Conservation (phyloP, 768 basidiomycete species). For the Pleurotus eryngii region DNA sequence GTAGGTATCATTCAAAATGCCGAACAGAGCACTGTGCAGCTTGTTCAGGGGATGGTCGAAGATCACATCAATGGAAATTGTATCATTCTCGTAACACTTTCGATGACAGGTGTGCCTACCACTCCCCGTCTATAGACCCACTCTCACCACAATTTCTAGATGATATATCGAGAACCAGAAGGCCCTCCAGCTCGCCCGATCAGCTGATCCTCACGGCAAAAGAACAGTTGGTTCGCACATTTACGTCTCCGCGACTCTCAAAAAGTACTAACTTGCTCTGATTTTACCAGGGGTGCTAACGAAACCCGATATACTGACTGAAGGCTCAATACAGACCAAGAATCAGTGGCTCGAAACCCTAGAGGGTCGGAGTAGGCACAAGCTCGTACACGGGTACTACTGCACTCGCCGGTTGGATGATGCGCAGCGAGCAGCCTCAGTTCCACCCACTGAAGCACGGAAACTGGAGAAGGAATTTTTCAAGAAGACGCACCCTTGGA, state of each 20-base stretch:
- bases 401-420: constrained; percentile 42
- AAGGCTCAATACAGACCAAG: constrained; percentile 30
- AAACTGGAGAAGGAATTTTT: constrained; percentile 34
- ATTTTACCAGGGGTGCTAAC: constrained; percentile 45
- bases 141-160: constrained; percentile 26
- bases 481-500: constrained; percentile 32
- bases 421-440: constrained; percentile 25
- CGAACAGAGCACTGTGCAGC: constrained; percentile 34
- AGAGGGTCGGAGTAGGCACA: constrained; percentile 33
- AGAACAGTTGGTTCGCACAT: constrained; percentile 47
- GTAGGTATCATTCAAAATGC: constrained; percentile 50
- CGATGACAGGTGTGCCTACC: constrained; percentile 43
- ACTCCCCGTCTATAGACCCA: not conserved
- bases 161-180: constrained; percentile 60
- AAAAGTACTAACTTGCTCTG: not conserved
- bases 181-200: constrained; percentile 43
- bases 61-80: constrained; percentile 48
- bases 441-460: constrained; percentile 30
- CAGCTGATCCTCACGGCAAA: constrained; percentile 41
- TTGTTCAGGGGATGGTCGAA: constrained; percentile 48
- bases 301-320: constrained; percentile 48
- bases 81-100: constrained; percentile 50
- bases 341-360: constrained; percentile 40
- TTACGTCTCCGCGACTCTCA: not conserved
- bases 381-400: constrained; percentile 38